A percentile compares a stretch with the other conserved stretches of the same genome.
Conservation (phyloP, 2,329 filamentous ascomycete genomes). For the Coniochaeta hoffmannii region DNA sequence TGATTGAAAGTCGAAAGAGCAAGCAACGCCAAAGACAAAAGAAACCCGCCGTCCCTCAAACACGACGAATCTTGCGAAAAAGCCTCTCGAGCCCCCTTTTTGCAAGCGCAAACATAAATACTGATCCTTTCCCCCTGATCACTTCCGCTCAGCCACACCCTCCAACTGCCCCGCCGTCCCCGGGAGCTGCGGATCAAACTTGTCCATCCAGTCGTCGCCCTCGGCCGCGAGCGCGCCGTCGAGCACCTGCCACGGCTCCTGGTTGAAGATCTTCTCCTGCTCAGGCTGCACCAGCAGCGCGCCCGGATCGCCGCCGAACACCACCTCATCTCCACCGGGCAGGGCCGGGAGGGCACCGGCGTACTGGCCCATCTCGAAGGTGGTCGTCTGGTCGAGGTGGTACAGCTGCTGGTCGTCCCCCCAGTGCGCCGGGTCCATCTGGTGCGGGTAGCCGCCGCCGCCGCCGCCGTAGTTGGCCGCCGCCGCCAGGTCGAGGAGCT, state of each 20-base stretch:
- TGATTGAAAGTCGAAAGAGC: not conserved
- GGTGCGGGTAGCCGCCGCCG: constrained; percentile 6
- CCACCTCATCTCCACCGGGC: not conserved
- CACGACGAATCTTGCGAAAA: not conserved
- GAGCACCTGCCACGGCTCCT: not conserved
- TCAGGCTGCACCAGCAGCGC: not conserved
- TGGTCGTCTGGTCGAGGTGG: not conserved
- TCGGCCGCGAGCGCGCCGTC: not conserved
- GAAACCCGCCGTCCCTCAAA: not conserved
- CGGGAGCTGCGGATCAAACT: not conserved
- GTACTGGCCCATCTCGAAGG: not conserved
- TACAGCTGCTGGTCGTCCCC: not conserved
- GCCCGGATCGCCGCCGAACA: no score
- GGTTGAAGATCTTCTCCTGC: constrained; percentile 1
- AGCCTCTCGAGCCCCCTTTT: no score
- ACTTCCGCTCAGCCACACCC: not conserved
- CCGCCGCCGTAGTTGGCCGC: constrained; percentile 8
- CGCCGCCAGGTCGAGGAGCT: constrained; percentile 15
- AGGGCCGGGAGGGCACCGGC: no score
- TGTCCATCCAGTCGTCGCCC: not conserved
- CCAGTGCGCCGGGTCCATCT: not conserved
- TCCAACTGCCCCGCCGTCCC: not conserved
- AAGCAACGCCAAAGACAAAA: not conserved
- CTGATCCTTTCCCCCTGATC: not conserved
- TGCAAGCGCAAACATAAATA: not conserved